A percentile compares a stretch with the other conserved stretches of the same genome.
Evolutionary conservation across 345 rosid genomes (phyloP).

Genomic region (Cardamine chenopodiifolia): DNA sequence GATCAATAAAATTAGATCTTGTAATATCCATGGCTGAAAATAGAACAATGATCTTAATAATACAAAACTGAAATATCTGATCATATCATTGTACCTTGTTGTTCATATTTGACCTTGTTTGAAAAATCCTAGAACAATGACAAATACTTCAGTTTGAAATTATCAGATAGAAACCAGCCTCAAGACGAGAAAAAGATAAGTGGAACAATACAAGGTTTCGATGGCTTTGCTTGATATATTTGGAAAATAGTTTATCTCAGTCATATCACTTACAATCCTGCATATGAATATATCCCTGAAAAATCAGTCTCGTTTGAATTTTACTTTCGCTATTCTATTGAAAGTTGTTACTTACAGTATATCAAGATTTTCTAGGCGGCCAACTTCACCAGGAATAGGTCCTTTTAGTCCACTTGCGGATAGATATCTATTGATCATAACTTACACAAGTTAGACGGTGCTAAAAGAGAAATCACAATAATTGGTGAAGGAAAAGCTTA

Average conservation of each 20-base stretch:
- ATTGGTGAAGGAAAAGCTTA: conserved; percentile 43
- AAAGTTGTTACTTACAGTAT: conserved; percentile 40
- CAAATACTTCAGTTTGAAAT: background rate
- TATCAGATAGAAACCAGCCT: background rate
- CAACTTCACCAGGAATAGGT: conserved; percentile 50
- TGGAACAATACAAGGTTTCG: conserved; percentile 4
- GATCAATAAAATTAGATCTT: too few relatives aligned
- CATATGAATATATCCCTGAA: background rate
- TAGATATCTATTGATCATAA: conserved; percentile 40
- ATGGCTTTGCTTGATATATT: conserved; percentile 39
- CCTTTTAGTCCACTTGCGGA: conserved; percentile 55
- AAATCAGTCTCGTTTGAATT: background rate
- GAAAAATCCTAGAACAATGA: conserved; percentile 10
- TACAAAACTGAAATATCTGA: too few relatives aligned
- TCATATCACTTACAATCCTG: conserved; percentile 54
- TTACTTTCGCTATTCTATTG: background rate
- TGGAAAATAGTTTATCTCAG: conserved; percentile 47
- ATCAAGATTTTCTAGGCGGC: conserved; percentile 32
- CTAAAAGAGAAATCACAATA: background rate
- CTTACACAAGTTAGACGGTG: background rate
- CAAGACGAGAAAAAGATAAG: background rate
- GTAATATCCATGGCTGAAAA: too few relatives aligned
- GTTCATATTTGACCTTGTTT: too few relatives aligned
- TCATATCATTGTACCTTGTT: too few relatives aligned
- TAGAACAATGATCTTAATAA: too few relatives aligned